Percentiles rank a stretch among this genome's conserved stretches.
These are phyloP conservation scores for Heliocybe sulcata DNA, from an alignment of 1,284 basidiomycete species.

Conservation along the genomic window DNA sequence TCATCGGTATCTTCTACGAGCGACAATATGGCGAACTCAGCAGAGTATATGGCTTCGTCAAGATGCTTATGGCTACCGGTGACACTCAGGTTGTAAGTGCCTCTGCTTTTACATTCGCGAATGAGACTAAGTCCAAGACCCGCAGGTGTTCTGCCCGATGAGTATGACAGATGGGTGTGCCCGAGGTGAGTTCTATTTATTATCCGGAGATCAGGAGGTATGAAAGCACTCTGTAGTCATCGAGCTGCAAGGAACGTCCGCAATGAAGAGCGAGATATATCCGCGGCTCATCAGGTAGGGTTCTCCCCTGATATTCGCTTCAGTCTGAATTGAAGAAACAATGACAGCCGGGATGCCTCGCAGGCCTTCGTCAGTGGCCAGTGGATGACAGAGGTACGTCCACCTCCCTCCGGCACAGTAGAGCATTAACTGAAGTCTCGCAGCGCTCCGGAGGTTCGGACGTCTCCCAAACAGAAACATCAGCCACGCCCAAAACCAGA, in stretches of 20 bases:
- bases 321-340: neutral
- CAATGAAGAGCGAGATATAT: slow-evolving; percentile 50
- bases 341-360: slow-evolving; percentile 50
- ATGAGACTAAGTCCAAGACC: neutral
- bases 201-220: neutral
- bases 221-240: slow-evolving; percentile 33
- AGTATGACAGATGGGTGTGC: slow-evolving; percentile 77
- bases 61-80: slow-evolving; percentile 49
- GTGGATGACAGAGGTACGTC: slow-evolving; percentile 74
- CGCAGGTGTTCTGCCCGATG: slow-evolving; percentile 59
- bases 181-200: slow-evolving; percentile 27
- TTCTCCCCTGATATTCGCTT: too few species aligned
- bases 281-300: slow-evolving; percentile 53
- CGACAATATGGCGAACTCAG: slow-evolving; percentile 50
- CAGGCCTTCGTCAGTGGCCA: slow-evolving; percentile 70
- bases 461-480: slow-evolving; percentile 70
- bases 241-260: slow-evolving; percentile 53
- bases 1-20: slow-evolving; percentile 58
- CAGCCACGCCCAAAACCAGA: slow-evolving; percentile 30
- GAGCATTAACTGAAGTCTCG: neutral
- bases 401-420: neutral
- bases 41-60: slow-evolving; percentile 57
- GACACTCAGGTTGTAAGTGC: slow-evolving; percentile 52
- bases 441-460: slow-evolving; percentile 75
- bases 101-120: neutral